These are phyloP conservation scores for Talaromyces funiculosus DNA, from an alignment of 2,329 filamentous ascomycete genomes.

Conservation along the genomic window DNA sequence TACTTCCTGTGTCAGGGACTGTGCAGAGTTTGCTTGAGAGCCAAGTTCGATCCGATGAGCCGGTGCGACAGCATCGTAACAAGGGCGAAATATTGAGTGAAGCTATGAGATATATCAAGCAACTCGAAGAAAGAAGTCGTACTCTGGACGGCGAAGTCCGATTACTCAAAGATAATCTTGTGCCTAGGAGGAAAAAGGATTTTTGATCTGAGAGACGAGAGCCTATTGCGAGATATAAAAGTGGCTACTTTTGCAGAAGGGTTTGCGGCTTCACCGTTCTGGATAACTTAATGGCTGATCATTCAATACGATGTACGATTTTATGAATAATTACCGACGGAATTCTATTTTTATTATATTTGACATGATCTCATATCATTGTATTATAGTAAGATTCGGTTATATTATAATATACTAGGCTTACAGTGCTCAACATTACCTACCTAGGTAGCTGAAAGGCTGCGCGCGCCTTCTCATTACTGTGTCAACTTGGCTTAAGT, in stretches of 20 bases:
- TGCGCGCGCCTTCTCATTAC: too few species aligned
- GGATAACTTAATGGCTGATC: background rate
- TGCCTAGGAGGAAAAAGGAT: background rate
- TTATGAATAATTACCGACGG: background rate
- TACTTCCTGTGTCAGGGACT: background rate
- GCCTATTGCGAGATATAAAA: background rate
- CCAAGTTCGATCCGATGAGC: background rate
- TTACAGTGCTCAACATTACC: too few species aligned
- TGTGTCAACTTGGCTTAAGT: too few species aligned
- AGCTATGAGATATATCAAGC: slow-evolving; percentile 10
- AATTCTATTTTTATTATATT: too few species aligned
- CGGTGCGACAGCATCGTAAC: slow-evolving; percentile 1
- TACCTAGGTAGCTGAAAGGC: too few species aligned
- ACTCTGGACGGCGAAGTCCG: background rate
- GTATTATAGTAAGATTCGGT: too few species aligned
- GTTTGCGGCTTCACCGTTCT: background rate
- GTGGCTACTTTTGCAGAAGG: background rate
- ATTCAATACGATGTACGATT: slow-evolving; percentile 1
- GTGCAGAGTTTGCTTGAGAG: slow-evolving; percentile 2
- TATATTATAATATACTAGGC: too few species aligned
- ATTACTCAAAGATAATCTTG: slow-evolving; percentile 8
- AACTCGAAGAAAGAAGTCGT: slow-evolving; percentile 2
- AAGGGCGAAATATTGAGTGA: slow-evolving; percentile 2
- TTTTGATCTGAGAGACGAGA: background rate
- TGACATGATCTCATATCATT: too few species aligned